Base-by-base conservation (phyloP, 2,329 filamentous ascomycete genomes). In the Beauveria scarabaeidicola region DNA sequence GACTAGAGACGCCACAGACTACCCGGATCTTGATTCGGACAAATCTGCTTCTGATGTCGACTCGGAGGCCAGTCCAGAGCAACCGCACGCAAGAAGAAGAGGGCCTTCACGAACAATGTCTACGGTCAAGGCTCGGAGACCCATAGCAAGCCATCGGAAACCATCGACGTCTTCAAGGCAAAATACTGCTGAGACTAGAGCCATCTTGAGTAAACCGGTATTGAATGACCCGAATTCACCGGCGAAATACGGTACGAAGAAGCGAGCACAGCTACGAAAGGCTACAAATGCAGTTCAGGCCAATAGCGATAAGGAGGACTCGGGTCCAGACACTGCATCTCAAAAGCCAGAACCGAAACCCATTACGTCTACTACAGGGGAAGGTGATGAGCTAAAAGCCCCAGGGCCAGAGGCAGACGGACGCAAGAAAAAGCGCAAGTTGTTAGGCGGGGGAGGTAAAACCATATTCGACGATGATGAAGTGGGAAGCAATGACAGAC, bases 371-470 rank as follows among this genome's bases (percentile, higher is more conserved):
- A 27, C 15, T 21, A n/a, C 40, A 10, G 10, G 32, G 32, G 27
- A 43, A 5, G 27, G 15, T n/a, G 62, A 67, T 59, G 61, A 61
- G 5, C n/a, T 61, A 53, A 41, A 48, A 25, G 43, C 51, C 59
- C n/a, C 62, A 62, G 52, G 6, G 9, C 40, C 19, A 61, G 29
- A 43, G 46, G 27, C 56, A 61, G 73, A 74, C 63, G 75, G 72
- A 7, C 82, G 78, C 71, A 86, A 83, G 69, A 90, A 87, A 78
- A 91, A 88, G 77, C 83, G 88, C 63, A 92, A 90, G 72, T 74
- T 90, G 5, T 77, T 89, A 1, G 84, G 86, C 4, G 75, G 74
- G 23, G 78, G 80, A 23, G 83, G 81, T 52, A 83, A 84, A 63
- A 89, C 84, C 3, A 69, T 94, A 6, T 90, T 93, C 61, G 86